Percentiles rank a stretch among this genome's conserved stretches.
Conservation (phyloP, 2,329 filamentous ascomycete genomes). For the Phyllachora maydis region DNA sequence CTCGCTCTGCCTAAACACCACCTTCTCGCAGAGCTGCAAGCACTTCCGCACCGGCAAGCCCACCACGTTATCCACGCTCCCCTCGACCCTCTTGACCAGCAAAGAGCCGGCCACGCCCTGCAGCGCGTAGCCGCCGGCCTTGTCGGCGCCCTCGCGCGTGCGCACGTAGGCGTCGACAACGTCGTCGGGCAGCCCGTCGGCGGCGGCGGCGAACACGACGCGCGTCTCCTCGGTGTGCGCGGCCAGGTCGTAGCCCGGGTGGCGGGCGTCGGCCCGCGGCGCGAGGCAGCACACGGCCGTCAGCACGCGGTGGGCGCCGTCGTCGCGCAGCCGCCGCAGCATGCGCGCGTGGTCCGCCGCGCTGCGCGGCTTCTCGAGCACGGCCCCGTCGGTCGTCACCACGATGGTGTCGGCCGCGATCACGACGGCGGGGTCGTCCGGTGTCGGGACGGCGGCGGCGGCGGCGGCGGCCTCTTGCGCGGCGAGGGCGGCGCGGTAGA, state of each 20-base stretch:
- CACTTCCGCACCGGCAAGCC: constrained; percentile 67
- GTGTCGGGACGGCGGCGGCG: constrained; percentile 9
- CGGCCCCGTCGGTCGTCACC: constrained; percentile 50
- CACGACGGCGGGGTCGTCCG: constrained; percentile 57
- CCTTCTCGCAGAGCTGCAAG: constrained; percentile 68
- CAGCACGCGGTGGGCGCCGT: constrained; percentile 58
- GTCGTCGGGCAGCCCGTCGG: constrained; percentile 46
- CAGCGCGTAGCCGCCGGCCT: constrained; percentile 88
- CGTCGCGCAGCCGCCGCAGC: constrained; percentile 65
- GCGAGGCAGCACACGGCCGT: constrained; percentile 73
- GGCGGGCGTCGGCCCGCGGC: constrained; percentile 57
- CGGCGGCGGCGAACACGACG: constrained; percentile 61
- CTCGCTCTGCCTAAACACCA: constrained; percentile 55
- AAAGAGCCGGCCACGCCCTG: constrained; percentile 77
- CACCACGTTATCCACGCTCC: constrained; percentile 83
- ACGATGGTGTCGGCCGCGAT: constrained; percentile 86
- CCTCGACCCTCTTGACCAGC: constrained; percentile 74
- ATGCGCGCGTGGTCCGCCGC: constrained; percentile 69
- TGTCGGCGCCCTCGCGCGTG: constrained; percentile 84
- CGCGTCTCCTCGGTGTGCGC: constrained; percentile 74
- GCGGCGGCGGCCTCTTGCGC: constrained; percentile 12
- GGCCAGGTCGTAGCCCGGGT: constrained; percentile 72
- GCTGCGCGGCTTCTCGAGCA: constrained; percentile 77
- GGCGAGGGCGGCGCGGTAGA: constrained; percentile 30
- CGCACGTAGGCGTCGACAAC: constrained; percentile 59